Conservation (phyloP, 139 green algal genomes). For the Axilococcus clingmanii region DNA sequence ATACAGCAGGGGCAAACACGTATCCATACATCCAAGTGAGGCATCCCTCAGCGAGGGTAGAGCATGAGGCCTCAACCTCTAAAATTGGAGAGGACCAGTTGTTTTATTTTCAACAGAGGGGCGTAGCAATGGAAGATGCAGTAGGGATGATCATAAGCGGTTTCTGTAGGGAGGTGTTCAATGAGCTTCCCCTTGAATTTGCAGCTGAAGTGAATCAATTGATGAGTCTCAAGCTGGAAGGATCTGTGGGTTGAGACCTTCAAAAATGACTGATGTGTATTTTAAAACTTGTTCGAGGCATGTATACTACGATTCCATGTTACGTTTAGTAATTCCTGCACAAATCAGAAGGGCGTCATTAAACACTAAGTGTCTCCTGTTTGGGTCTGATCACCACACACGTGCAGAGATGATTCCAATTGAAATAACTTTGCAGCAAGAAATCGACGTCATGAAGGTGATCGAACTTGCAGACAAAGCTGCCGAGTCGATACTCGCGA, state of each 20-base stretch:
- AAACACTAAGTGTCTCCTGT: background rate
- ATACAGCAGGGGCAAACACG: conserved; percentile 92
- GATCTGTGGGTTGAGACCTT: conserved; percentile 74
- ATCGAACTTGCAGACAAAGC: conserved; percentile 52
- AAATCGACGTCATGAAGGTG: conserved; percentile 35
- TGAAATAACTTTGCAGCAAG: background rate
- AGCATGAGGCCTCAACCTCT: conserved; percentile 94
- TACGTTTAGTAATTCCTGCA: too few relatives aligned
- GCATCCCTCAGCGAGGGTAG: conserved; percentile 79
- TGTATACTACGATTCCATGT: too few relatives aligned
- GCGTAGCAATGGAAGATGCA: conserved; percentile 82
- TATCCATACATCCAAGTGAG: conserved; percentile 99
- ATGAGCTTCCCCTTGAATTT: conserved; percentile 98
- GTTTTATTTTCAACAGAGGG: conserved; percentile 99
- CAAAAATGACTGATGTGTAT: too few relatives aligned
- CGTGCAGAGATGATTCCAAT: background rate
- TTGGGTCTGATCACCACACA: background rate
- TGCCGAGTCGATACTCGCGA: conserved; percentile 52
- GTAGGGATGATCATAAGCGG: conserved; percentile 96
- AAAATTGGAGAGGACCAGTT: conserved; percentile 99
- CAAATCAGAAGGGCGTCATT: too few relatives aligned
- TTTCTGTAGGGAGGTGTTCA: conserved; percentile 98
- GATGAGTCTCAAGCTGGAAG: conserved; percentile 98
- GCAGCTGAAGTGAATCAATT: conserved; percentile 95
- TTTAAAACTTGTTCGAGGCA: too few relatives aligned